phyloP scores from a whole-genome alignment of 805 yeast species.

The Yarrowia yakushimensis region DNA sequence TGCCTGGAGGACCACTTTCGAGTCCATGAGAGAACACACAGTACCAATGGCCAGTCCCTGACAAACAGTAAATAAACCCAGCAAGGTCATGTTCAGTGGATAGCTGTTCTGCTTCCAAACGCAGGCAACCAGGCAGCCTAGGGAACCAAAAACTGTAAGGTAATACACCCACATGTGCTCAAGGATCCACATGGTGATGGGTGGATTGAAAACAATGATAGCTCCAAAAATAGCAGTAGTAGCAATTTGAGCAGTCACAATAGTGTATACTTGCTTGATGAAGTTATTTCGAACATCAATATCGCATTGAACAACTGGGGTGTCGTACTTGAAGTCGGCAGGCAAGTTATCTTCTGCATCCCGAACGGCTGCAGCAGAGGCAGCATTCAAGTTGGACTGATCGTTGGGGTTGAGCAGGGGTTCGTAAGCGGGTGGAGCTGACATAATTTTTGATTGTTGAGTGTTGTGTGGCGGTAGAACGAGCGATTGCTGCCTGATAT shows the following conservation, averaged over 20 bases:
- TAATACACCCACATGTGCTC: constrained; percentile 56
- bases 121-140: constrained; percentile 65
- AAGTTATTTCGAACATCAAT: constrained; percentile 71
- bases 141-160: constrained; percentile 54
- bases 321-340: constrained; percentile 78
- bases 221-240: constrained; percentile 58
- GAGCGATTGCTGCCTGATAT: neutral
- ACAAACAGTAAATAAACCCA: constrained; percentile 65
- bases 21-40: constrained; percentile 58
- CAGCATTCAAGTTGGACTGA: neutral
- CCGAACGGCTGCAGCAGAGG: constrained; percentile 4
- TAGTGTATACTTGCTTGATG: constrained; percentile 72
- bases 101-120: constrained; percentile 60
- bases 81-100: constrained; percentile 60
- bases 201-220: constrained; percentile 45
- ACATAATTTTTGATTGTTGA: neutral
- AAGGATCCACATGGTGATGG: constrained; percentile 53
- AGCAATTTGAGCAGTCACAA: constrained; percentile 61
- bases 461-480: neutral
- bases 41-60: constrained; percentile 74
- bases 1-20: constrained; percentile 66
- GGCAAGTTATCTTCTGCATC: constrained; percentile 34
- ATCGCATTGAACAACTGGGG: constrained; percentile 73
- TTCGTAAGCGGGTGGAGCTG: constrained; percentile 24
- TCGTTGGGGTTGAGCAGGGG: constrained; percentile 19